Evolutionary conservation across 1,139 yeast genomes (phyloP).

Genomic region (Suhomyces coccinellae): DNA sequence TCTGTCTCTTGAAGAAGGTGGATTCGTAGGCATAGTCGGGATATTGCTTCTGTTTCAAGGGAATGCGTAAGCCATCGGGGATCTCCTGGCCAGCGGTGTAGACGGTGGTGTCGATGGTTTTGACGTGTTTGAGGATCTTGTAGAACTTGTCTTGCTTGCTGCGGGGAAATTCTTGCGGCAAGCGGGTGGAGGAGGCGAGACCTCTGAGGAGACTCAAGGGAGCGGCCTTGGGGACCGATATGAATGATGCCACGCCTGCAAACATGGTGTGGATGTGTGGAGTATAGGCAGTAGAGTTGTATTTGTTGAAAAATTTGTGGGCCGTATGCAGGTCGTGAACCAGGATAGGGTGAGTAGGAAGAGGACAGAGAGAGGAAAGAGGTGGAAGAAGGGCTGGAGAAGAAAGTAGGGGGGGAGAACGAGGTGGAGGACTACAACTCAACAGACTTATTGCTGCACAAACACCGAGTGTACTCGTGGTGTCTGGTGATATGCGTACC

Average conservation of each 20-base stretch:
- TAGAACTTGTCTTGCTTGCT: constrained; percentile 28
- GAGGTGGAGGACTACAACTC: no score
- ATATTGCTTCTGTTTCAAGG: constrained; percentile 46
- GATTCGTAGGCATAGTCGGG: constrained; percentile 88
- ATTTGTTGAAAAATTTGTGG: constrained; percentile 4
- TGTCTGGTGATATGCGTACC: no score
- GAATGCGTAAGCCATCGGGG: constrained; percentile 40
- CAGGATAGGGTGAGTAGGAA: neutral
- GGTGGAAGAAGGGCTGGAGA: no score
- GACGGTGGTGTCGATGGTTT: constrained; percentile 36
- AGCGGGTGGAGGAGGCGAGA: constrained; percentile 5
- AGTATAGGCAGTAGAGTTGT: neutral
- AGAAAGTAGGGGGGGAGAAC: no score
- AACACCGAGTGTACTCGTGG: no score
- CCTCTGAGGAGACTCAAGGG: constrained; percentile 6
- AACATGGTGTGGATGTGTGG: constrained; percentile 4
- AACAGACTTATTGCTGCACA: no score
- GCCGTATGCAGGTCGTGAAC: constrained; percentile 1
- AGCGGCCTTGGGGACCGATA: constrained; percentile 5
- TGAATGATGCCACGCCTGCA: constrained; percentile 7
- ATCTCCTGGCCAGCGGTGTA: constrained; percentile 41
- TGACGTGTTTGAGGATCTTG: constrained; percentile 42
- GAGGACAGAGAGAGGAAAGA: no score
- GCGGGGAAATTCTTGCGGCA: constrained; percentile 14
- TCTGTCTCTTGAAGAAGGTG: constrained; percentile 74